Evolutionary conservation across 306 rosid genomes (phyloP).

Genomic region (Cicer cuneatum): DNA sequence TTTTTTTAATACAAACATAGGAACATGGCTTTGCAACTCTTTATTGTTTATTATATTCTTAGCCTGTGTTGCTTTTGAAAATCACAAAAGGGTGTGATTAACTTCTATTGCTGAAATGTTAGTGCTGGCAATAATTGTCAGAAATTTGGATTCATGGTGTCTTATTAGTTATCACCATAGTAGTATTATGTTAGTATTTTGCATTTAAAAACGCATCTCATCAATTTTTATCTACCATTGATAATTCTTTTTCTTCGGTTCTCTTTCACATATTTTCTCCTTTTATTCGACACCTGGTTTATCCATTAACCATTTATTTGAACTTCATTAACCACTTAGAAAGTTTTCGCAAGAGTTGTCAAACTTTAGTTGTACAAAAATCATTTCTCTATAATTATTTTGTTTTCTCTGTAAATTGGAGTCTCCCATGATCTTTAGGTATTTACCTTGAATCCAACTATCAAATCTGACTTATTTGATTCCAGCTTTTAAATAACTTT

Average conservation of each 20-base stretch:
- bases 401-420: background rate
- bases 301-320: no score
- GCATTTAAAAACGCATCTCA: no score
- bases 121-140: background rate
- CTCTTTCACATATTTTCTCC: background rate
- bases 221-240: background rate
- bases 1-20: conserved; percentile 11
- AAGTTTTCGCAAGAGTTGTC: no score
- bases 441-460: conserved; percentile 7
- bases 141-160: conserved; percentile 17
- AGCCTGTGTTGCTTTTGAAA: conserved; percentile 33
- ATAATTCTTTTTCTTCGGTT: background rate
- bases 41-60: background rate
- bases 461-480: conserved; percentile 26
- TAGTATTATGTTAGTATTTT: background rate
- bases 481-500: conserved; percentile 13
- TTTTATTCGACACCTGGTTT: background rate
- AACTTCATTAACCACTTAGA: no score
- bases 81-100: conserved; percentile 10
- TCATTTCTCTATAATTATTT: background rate
- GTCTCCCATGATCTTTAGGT: background rate
- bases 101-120: conserved; percentile 13
- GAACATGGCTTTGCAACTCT: conserved; percentile 5
- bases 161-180: background rate
- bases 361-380: no score